Base-by-base conservation (phyloP, 305 asterid species). In the Ajuga reptans region DNA sequence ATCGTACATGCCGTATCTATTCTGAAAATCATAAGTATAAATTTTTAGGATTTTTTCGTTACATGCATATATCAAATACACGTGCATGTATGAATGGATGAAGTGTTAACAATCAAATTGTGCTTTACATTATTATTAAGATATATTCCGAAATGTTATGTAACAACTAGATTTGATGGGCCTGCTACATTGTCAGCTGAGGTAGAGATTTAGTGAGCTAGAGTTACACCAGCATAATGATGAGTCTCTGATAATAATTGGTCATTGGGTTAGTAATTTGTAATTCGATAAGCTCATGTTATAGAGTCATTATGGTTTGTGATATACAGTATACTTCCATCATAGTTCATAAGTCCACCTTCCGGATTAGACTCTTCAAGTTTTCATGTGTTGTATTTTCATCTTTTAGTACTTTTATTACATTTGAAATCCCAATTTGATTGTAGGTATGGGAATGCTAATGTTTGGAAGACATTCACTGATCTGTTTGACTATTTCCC, bases 401-500 rank as follows among this genome's bases (percentile, higher is more conserved):
- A 11, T 68, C 56, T 31, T 43, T 2, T 64, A 12, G 61, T 21
- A 16, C 12, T 52, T 34, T 64, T 41, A 69, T 66, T 59, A 60
- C 51, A 31, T 66, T 53, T 37, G 1, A 57, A 71, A 8, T 64
- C 24, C 33, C 31, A 51, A 55, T 33, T 54, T 56, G 71, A 60
- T 47, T 79, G 67, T 79, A 92, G 98, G 89, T 92, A 92, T 57
- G 98, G 98, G 62, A 92, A 83, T 80, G 96, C 98, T 24, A 92
- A 87, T 82, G 97, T 92, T 64, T 92, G 98, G 97, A 92, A 92
- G 87, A 92, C 70, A 73, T 90, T 92, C 82, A 92, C 98, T 9
- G 97, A 92, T 78, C 91, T 92, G 50, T 92, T 92, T 78, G 97
- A 92, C 84, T 92, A 88, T 77, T 90, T 92, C 76, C 97, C 98